Base-by-base conservation (phyloP, 305 asterid species). In the Stenogyne calaminthoides region DNA sequence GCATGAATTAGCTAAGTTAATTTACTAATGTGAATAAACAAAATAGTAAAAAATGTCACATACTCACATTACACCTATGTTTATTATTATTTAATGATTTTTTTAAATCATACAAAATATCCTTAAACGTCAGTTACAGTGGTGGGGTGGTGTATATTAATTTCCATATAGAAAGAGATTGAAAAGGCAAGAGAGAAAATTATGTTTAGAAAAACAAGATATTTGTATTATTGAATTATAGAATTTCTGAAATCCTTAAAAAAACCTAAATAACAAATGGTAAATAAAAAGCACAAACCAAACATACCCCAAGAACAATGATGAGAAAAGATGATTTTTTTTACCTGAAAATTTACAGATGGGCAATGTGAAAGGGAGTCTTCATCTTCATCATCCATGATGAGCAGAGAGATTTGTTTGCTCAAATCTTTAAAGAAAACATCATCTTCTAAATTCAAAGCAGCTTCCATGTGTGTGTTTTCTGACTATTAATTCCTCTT, bases 321-420 rank as follows among this genome's bases (percentile, higher is more conserved):
- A 1, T 8, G 7, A 37, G 7, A 14, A 32, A 25, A 5, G 16
- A 54, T 9, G 27, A 14, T 15, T 12, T 3, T 7, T 8, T n/a
- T n/a, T n/a, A 88, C 97, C 91, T 86, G 92, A 3, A 86, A 71
- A 80, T 90, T 80, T 9, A 83, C 64, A 0, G 91, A 76, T 40
- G 90, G 80, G 25, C 76, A 76, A 55, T 69, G 87, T 67, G 77
- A 47, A 25, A 80, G 76, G 4, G 86, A 67, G 49, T 76, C 82
- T 66, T 69, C 88, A 15, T 82, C 92, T 67, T 93, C 98, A 67
- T 93, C 98, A 76, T 93, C 97, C 98, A 89, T 87, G 72, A 91
- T 86, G 7, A 91, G 80, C 37, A 89, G 94, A 75, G 96, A 89
- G 66, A 93, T 89, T 79, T 81, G 92, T 64, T 76, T 86, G 87